Evolutionary conservation across 2,329 filamentous ascomycete genomes (phyloP).

Genomic region (Penicillium occitanis): DNA sequence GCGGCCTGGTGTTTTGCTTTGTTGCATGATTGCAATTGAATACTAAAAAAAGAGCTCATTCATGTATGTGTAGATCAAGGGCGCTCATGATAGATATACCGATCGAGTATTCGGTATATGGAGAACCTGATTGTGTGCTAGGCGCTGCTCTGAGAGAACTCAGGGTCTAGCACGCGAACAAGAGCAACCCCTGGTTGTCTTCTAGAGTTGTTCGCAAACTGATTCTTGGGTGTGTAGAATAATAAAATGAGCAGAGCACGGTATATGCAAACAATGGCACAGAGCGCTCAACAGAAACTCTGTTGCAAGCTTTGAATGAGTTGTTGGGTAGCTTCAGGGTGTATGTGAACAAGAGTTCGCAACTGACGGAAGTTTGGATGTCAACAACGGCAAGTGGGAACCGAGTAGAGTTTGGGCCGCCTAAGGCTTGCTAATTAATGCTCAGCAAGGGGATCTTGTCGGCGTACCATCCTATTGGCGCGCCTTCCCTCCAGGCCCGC

Average conservation of each 20-base stretch:
- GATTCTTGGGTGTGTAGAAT: not conserved
- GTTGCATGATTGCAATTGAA: slow-evolving; percentile 32
- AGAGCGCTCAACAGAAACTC: not conserved
- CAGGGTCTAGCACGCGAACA: not conserved
- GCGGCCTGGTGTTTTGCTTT: slow-evolving; percentile 32
- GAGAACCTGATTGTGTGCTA: not conserved
- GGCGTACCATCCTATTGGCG: not conserved
- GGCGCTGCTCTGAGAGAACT: not conserved
- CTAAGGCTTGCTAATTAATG: not conserved
- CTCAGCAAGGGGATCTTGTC: not conserved
- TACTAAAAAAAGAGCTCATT: not conserved
- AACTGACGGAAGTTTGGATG: not conserved
- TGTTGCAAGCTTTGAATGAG: not conserved
- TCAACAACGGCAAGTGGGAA: slow-evolving; percentile 13
- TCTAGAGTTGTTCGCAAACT: not conserved
- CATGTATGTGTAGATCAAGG: not conserved
- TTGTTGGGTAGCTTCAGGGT: not conserved
- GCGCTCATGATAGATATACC: slow-evolving; percentile 7
- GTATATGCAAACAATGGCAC: not conserved
- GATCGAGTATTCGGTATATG: not conserved
- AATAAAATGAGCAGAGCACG: not conserved
- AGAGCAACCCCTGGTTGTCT: not conserved
- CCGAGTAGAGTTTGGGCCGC: not conserved
- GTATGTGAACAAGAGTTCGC: not conserved
- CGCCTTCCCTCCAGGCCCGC: not conserved